Base-by-base conservation (phyloP, 108 stramenopile genomes). In the Discostella stelligeroides region DNA sequence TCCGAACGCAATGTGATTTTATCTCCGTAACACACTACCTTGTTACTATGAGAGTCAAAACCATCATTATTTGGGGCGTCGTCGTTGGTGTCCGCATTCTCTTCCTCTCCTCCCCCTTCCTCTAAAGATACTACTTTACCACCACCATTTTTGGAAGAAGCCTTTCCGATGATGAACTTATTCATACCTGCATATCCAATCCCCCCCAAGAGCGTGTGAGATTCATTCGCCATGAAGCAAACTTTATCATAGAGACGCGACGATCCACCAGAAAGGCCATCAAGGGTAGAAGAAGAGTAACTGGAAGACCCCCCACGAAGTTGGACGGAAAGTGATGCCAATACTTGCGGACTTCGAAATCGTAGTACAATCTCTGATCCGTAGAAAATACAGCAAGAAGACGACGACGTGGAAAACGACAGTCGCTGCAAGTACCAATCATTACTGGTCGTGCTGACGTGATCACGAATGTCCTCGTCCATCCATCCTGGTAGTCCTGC, bases 141-240 rank as follows among this genome's bases (percentile, higher is more conserved):
- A 45, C 42, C 23, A 5, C 55, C 30, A 25, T 49, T 51, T 12
- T 17, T 12, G 34, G 15, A 21, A 14, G 9, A 40, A 45, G n/a
- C 60, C 46, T 42, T 54, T 37, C 38, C 18, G 30, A 75, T 51
- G 4, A 53, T 54, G 29, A 75, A 75, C 42, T 65, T 28, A 51
- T 66, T 51, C n/a, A 48, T 37, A 28, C 63, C 73, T 5, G 23
- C 5, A 38, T 18, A 24, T 4, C 56, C 67, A 8, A 63, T 47
- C 21, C 63, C 56, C 1, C 58, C 58, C 18, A 66, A 51, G 7
- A 9, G 28, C 27, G 58, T 63, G n/a, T 66, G 54, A 17, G 64
- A 49, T 45, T 79, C 77, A 12, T 71, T 60, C 39, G 70, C 70
- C 15, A 79, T 50, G 40, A 79, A 63, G 63, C 77, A 79, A 37